These are phyloP conservation scores for Dioscorea cayenensis DNA, from an alignment of 116 monocot species.

Conservation along the genomic window DNA sequence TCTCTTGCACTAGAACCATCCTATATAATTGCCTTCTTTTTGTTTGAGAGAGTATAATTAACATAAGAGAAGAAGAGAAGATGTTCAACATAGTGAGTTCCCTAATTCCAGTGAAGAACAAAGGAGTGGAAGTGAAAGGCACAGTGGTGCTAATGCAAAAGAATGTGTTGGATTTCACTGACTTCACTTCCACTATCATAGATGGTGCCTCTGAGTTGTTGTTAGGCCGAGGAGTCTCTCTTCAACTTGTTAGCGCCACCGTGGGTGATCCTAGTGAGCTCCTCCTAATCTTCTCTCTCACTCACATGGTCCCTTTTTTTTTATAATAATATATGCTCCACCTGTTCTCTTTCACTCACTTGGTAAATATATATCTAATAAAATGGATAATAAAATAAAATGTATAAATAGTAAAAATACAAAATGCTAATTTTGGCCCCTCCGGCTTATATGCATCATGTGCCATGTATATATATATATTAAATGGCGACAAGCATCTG, in stretches of 20 bases:
- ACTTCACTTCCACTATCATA: slow-evolving; percentile 45
- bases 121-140: slow-evolving; percentile 19
- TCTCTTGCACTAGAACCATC: too few relatives aligned
- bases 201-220: slow-evolving; percentile 43
- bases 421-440: too few relatives aligned
- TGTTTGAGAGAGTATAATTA: too few relatives aligned
- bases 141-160: slow-evolving; percentile 54
- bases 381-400: too few relatives aligned
- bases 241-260: slow-evolving; percentile 68
- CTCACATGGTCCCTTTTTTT: neutral
- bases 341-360: neutral
- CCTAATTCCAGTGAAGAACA: slow-evolving; percentile 4
- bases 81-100: neutral
- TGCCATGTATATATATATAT: too few relatives aligned
- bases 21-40: too few relatives aligned
- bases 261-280: slow-evolving; percentile 39
- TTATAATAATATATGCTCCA: too few relatives aligned
- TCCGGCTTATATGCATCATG: too few relatives aligned
- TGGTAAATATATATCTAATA: too few relatives aligned
- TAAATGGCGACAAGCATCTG: too few relatives aligned
- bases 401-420: too few relatives aligned
- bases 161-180: slow-evolving; percentile 43
- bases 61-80: neutral
- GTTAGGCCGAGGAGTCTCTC: slow-evolving; percentile 36
- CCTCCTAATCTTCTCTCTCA: neutral